phyloP scores from a whole-genome alignment of 73 alveolate species.

The Uronychia setigera region DNA sequence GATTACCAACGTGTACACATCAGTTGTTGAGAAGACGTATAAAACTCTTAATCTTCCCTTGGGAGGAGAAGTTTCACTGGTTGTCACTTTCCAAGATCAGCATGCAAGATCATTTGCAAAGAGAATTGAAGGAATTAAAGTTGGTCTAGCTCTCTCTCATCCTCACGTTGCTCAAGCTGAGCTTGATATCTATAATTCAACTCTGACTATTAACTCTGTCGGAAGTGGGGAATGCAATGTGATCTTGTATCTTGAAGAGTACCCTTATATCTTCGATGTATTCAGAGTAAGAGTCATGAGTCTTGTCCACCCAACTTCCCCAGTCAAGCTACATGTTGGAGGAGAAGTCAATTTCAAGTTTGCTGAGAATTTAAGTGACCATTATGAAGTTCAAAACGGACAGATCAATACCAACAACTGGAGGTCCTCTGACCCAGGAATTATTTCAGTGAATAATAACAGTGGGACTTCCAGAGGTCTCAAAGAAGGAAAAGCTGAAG shows the following conservation, averaged over 20 bases:
- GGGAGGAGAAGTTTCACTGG: constrained; percentile 60
- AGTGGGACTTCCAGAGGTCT: constrained; percentile 54
- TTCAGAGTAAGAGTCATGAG: constrained; percentile 41
- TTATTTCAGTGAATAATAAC: constrained; percentile 22
- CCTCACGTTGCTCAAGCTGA: constrained; percentile 52
- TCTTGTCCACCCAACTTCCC: constrained; percentile 53
- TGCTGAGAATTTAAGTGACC: constrained; percentile 17
- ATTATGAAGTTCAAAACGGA: constrained; percentile 16
- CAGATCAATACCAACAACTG: constrained; percentile 27
- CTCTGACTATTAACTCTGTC: constrained; percentile 48
- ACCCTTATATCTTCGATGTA: constrained; percentile 47
- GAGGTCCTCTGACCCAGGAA: constrained; percentile 30
- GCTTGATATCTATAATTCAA: constrained; percentile 39
- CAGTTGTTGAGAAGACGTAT: constrained; percentile 56
- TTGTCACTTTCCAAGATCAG: constrained; percentile 58
- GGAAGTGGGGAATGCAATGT: constrained; percentile 63
- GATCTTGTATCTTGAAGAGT: constrained; percentile 25
- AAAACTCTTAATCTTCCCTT: constrained; percentile 55
- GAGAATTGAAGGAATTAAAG: constrained; percentile 57
- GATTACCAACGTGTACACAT: constrained; percentile 56
- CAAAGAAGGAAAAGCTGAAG: constrained; percentile 61
- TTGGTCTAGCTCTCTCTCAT: constrained; percentile 59
- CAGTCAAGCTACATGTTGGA: constrained; percentile 54
- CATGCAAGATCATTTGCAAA: constrained; percentile 66
- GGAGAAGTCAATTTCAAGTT: constrained; percentile 53